Base-by-base conservation (phyloP, 495 filamentous ascomycete species). In the Trichocladium antarcticum region DNA sequence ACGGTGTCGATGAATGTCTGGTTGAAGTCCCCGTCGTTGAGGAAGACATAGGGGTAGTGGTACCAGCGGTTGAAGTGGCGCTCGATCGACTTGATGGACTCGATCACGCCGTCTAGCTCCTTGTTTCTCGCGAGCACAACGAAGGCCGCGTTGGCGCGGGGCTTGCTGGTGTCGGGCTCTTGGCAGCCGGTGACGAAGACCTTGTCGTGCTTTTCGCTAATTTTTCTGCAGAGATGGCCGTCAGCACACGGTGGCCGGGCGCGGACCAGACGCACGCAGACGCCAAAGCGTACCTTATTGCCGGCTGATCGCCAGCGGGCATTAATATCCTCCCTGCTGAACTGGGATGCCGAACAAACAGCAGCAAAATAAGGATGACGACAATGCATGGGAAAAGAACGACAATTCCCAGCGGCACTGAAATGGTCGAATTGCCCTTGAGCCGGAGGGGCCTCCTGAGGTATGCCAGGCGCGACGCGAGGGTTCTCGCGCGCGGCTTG, bases 41-140 rank as follows among this genome's bases (percentile, higher is more conserved):
- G 72, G 70, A 99, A 99, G 48, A 99, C 93, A 65, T 97, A 99
- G 24, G 92, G 92, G 64, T 99, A 99, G 66, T 96, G 77, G 65
- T 88, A 99, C 93, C 93, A 97, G 50, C 90, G 79, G 68, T 99
- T 99, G 78, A 99, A 99, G 63, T 99, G 92, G 51, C 92, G 78
- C 72, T 99, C 92, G 55, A 99, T 92, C 42, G 89, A 95, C 72
- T 95, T 96, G 55, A 99, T 76, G 8, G 89, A 96, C 69, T 96
- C 85, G 38, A 97, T 81, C 27, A 99, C 92, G 45, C 92, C 92
- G 1, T 94, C 88, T 51, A 99, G 59, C 68, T 99, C 92, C 76
- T 95, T 94, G 66, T 99, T 96, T 55, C 92, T 74, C 20, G 92
- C 92, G 45, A 99, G 77, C 16, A 99, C 89, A 53, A 99, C 93